Base-by-base conservation (phyloP, 306 rosid genomes). In the Vachellia collinsii region DNA sequence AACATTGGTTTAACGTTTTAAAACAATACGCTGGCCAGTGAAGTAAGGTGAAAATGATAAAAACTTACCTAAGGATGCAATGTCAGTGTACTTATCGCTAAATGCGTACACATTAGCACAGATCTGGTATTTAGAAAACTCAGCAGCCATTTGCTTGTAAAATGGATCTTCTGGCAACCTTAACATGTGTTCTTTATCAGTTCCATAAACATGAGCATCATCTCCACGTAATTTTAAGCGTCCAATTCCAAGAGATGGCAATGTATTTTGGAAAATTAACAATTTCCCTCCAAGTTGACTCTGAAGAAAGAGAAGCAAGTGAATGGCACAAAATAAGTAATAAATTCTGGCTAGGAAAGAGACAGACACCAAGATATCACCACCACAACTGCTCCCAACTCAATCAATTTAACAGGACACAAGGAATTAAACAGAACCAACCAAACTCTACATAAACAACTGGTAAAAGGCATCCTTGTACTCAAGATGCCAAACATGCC, bases 81-180 rank as follows among this genome's bases (percentile, higher is more conserved):
- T 88, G 88, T 96, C 99, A 23, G 98, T 90, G 92, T 96, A 96
- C 84, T 93, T 96, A 87, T 96, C 99, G 89, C 99, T 93, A 84
- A 96, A 92, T 69, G 97, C 93, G 86, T 86, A 96, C 23, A 96
- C 81, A 79, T 96, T 86, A 59, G 86, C 91, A 70, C 93, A 92
- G 81, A 96, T 96, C 85, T 96, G 99, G 89, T 79, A 89, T 85
- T 96, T 96, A 43, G 97, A 89, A 84, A 96, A 91, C 85, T 96
- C 99, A 48, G 99, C 99, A 77, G 99, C 99, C 99, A 96, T 93
- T 84, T 96, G 99, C 89, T 96, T 96, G 90, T 96, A 96, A 81
- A 93, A 92, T 70, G 97, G 99, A 88, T 96, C 99, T 85, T 96
- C 98, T 0, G 99, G 97, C 77, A 93, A 78, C 83, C 99, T 92